Conservation (phyloP, 1,284 basidiomycete genomes). For the Exobasidium rhododendri region DNA sequence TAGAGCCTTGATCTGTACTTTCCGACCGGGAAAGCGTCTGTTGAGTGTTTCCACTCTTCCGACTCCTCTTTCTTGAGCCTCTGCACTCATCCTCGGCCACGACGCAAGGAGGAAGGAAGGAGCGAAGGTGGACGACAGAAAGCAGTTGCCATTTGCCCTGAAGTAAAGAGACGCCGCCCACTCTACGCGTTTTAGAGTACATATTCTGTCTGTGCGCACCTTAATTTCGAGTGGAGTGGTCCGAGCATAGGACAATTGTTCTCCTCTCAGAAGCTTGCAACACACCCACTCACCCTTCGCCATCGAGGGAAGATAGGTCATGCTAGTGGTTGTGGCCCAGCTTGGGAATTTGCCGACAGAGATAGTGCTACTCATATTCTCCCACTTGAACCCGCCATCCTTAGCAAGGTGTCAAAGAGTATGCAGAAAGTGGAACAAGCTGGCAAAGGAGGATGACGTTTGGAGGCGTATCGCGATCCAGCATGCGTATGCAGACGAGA, state of each 20-base stretch:
- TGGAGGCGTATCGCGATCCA: conserved; percentile 19
- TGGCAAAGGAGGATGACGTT: conserved; percentile 19
- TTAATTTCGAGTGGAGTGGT: no score
- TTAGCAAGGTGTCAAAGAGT: conserved; percentile 22
- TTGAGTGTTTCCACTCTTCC: not conserved
- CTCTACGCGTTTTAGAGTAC: no score
- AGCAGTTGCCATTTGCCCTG: no score
- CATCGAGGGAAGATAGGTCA: not conserved
- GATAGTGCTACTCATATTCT: conserved; percentile 22
- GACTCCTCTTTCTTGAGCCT: not conserved
- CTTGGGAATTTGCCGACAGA: conserved; percentile 23
- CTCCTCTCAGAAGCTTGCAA: no score
- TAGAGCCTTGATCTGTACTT: not conserved
- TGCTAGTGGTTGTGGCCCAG: not conserved
- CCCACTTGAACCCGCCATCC: conserved; percentile 23
- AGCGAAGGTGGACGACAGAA: no score
- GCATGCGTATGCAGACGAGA: conserved; percentile 12
- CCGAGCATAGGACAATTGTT: no score
- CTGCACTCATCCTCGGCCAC: not conserved
- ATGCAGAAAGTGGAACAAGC: conserved; percentile 21
- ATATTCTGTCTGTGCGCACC: no score
- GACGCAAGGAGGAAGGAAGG: not conserved
- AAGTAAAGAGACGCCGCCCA: no score
- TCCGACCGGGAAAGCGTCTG: not conserved
- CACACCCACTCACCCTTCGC: no score